Percentiles rank a stretch among this genome's conserved stretches.
phyloP scores from a whole-genome alignment of 768 basidiomycete species.

The Russula olivacea region DNA sequence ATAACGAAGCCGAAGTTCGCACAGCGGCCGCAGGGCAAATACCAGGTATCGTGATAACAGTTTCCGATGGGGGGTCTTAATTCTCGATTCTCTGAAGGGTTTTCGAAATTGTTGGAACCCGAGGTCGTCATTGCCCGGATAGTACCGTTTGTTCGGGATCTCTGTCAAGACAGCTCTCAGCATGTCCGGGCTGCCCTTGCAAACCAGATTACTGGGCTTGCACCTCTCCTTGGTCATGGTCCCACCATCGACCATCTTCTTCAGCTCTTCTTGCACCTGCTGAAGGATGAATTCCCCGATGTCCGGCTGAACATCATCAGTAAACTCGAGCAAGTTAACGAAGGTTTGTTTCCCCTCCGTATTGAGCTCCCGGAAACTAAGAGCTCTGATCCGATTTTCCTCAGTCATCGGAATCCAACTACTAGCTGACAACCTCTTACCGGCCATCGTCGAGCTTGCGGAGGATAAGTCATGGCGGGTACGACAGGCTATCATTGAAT shows the following conservation, averaged over 20 bases:
- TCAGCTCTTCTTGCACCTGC: conserved; percentile 89
- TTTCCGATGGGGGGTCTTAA: conserved; percentile 17
- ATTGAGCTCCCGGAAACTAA: background rate
- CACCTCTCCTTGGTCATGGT: conserved; percentile 88
- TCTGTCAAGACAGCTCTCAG: conserved; percentile 90
- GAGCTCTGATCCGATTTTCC: conserved; percentile 14
- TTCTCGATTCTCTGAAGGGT: conserved; percentile 48
- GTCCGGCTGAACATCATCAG: conserved; percentile 97
- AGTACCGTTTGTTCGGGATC: conserved; percentile 90
- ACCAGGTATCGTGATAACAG: conserved; percentile 55
- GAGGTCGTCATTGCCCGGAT: conserved; percentile 91
- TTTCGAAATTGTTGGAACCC: conserved; percentile 87
- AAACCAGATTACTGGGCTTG: conserved; percentile 92
- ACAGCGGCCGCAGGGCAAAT: conserved; percentile 96
- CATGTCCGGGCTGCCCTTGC: conserved; percentile 97
- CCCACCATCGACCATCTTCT: conserved; percentile 95
- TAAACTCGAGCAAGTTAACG: conserved; percentile 94
- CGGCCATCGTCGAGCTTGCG: conserved; percentile 95
- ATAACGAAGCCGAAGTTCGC: conserved; percentile 97
- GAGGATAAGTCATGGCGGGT: conserved; percentile 99
- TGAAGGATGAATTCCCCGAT: conserved; percentile 99
- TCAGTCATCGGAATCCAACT: conserved; percentile 97
- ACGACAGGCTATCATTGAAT: conserved; percentile 98
- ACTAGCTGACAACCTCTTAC: conserved; percentile 88
- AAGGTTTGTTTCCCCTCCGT: conserved; percentile 44